A percentile compares a stretch with the other conserved stretches of the same genome.
Evolutionary conservation across 495 filamentous ascomycete species (phyloP).

Genomic region (Tuber melanosporum): DNA sequence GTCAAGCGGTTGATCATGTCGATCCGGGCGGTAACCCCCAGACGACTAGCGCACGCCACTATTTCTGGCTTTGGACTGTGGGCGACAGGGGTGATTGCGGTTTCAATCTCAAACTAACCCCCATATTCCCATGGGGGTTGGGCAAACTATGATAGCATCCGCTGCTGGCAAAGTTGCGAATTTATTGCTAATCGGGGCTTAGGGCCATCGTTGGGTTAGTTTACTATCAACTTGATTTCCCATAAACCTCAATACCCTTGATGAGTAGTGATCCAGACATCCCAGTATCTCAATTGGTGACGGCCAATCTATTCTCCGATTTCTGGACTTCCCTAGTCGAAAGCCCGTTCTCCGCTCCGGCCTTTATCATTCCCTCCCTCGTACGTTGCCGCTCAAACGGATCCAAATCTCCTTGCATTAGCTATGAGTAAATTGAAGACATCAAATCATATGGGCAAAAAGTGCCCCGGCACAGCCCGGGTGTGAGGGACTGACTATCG

Average conservation of each 20-base stretch:
- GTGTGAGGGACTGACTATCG: not conserved
- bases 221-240: not conserved
- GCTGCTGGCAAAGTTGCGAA: not conserved
- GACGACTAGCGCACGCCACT: not conserved
- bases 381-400: not conserved
- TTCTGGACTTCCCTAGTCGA: not conserved
- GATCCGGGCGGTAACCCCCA: not conserved
- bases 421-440: not conserved
- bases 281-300: not conserved
- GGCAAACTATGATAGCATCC: not conserved
- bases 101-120: not conserved
- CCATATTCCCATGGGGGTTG: not conserved
- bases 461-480: not conserved
- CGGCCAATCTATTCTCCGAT: not conserved
- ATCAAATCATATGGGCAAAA: not conserved
- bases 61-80: not conserved
- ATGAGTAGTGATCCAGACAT: not conserved
- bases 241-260: not conserved
- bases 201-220: not conserved
- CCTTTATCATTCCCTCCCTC: not conserved
- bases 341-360: not conserved
- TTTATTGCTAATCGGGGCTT: not conserved
- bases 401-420: not conserved
- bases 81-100: not conserved
- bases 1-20: not conserved